Evolutionary conservation across 176 grass and related monocot genomes (phyloP).

Genomic region (Coix lacrymajobi): DNA sequence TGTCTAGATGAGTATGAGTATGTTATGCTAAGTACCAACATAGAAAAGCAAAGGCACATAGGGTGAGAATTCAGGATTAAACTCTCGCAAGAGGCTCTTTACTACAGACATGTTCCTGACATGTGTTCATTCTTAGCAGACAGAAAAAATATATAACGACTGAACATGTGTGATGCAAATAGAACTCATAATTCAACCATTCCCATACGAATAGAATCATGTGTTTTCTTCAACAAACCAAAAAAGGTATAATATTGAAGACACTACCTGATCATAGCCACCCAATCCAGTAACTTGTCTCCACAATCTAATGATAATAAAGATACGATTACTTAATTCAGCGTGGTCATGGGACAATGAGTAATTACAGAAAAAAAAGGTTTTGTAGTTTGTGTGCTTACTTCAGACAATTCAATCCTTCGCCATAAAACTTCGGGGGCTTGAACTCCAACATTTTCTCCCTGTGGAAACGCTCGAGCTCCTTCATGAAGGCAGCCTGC

Average conservation of each 20-base stretch:
- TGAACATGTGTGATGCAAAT: not conserved
- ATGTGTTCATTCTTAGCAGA: not conserved
- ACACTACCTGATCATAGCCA: constrained; percentile 91
- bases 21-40: not conserved
- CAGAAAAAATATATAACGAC: not conserved
- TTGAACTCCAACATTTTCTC: constrained; percentile 82
- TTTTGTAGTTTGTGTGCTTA: constrained; percentile 27
- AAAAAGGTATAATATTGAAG: not conserved
- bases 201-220: not conserved
- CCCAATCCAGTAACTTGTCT: constrained; percentile 93
- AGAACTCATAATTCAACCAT: not conserved
- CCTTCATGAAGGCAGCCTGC: constrained; percentile 82
- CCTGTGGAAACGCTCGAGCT: constrained; percentile 68
- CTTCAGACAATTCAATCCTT: constrained; percentile 94
- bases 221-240: not conserved
- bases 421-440: constrained; percentile 87
- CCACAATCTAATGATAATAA: constrained; percentile 60
- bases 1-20: not conserved
- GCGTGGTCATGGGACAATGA: not conserved
- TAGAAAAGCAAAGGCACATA: not conserved
- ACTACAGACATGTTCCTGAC: not conserved
- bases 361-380: not conserved
- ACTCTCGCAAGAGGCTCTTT: not conserved
- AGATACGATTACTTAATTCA: constrained; percentile 7
- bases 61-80: not conserved